These are phyloP conservation scores for Wickerhamiella parazyma DNA, from an alignment of 805 yeast genomes.

Conservation along the genomic window DNA sequence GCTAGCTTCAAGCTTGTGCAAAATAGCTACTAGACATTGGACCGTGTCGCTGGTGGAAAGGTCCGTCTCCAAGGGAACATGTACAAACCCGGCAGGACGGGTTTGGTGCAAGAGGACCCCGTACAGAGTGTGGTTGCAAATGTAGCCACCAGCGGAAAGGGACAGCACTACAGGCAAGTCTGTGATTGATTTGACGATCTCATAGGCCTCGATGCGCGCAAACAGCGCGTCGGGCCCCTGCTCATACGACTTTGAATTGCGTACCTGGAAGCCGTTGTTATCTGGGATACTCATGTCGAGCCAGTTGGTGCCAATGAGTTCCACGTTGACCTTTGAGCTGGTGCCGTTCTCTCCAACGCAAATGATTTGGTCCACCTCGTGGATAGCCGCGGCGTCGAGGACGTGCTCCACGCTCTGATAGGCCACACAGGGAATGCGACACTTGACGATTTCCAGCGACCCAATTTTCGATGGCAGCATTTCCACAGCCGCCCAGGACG, in stretches of 20 bases:
- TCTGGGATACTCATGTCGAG: slow-evolving; percentile 14
- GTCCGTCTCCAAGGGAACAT: slow-evolving; percentile 11
- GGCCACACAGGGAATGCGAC: slow-evolving; percentile 13
- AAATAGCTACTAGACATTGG: background rate
- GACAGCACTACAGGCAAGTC: slow-evolving; percentile 12
- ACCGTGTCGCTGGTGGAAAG: background rate
- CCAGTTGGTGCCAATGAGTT: slow-evolving; percentile 15
- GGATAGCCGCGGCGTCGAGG: slow-evolving; percentile 4
- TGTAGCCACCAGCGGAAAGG: slow-evolving; percentile 16
- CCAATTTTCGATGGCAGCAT: slow-evolving; percentile 9
- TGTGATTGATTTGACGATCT: slow-evolving; percentile 8
- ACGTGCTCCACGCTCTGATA: slow-evolving; percentile 10
- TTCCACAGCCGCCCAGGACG: slow-evolving; percentile 15
- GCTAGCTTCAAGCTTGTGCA: background rate
- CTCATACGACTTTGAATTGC: slow-evolving; percentile 2
- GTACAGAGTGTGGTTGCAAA: slow-evolving; percentile 16
- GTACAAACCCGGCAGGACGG: slow-evolving; percentile 15
- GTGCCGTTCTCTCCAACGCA: slow-evolving; percentile 17
- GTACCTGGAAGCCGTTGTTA: slow-evolving; percentile 10
- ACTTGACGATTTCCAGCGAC: slow-evolving; percentile 2
- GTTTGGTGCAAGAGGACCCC: slow-evolving; percentile 9
- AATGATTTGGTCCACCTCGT: slow-evolving; percentile 13
- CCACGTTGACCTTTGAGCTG: slow-evolving; percentile 9
- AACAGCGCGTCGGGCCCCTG: slow-evolving; percentile 14
- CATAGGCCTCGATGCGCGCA: slow-evolving; percentile 11